These are phyloP conservation scores for Stylonectria norvegica DNA, from an alignment of 2,329 filamentous ascomycete species.

Conservation along the genomic window DNA sequence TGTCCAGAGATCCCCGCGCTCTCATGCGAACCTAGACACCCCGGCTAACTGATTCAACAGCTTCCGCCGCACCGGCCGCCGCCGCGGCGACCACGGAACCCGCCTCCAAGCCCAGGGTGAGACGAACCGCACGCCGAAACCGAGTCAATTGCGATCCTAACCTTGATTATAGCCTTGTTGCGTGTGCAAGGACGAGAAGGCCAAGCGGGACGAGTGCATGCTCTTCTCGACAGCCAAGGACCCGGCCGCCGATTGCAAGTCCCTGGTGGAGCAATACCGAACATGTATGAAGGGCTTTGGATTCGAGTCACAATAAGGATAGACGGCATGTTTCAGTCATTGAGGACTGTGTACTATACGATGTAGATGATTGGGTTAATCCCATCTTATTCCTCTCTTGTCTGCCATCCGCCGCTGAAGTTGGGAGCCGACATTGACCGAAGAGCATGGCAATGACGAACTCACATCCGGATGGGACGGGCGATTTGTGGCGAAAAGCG, in stretches of 20 bases:
- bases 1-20: constrained; percentile 7
- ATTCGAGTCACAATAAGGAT: constrained; percentile 60
- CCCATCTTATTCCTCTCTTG: constrained; percentile 21
- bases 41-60: constrained; percentile 13
- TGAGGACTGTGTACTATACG: constrained; percentile 23
- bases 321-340: constrained; percentile 7
- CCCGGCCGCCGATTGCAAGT: constrained; percentile 78
- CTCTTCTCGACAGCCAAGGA: constrained; percentile 86
- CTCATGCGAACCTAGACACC: constrained; percentile 1
- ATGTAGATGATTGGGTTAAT: constrained; percentile 23
- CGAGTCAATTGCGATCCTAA: constrained; percentile 14
- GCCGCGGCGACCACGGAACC: constrained; percentile 23
- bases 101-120: constrained; percentile 40
- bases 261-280: constrained; percentile 80
- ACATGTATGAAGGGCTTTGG: constrained; percentile 91
- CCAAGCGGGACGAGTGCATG: constrained; percentile 95
- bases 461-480: no score
- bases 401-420: constrained; percentile 2
- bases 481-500: no score
- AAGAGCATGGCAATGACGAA: no score
- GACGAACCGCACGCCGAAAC: background rate
- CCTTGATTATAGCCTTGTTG: constrained; percentile 74
- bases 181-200: constrained; percentile 94
- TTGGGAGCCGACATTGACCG: no score
- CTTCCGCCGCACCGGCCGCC: constrained; percentile 24